phyloP scores from a whole-genome alignment of 345 rosid genomes.

The Ceriops decandra region DNA sequence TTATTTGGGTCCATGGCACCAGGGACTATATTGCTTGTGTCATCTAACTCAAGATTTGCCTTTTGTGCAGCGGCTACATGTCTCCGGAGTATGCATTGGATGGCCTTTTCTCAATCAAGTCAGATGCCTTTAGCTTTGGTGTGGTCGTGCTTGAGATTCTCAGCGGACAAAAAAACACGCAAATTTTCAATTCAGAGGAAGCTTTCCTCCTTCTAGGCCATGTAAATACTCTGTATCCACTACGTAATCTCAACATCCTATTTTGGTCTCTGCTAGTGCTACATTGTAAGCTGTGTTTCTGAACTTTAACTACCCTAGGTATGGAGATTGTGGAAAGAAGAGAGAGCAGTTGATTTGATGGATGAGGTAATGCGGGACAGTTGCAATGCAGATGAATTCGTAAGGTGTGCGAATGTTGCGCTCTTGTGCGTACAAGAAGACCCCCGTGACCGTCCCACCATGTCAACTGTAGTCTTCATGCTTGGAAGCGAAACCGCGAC shows the following conservation, averaged over 20 bases:
- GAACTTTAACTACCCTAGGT: background rate
- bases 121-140: conserved; percentile 36
- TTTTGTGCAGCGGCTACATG: conserved; percentile 29
- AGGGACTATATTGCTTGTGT: no score
- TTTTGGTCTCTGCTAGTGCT: no score
- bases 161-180: conserved; percentile 25
- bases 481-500: conserved; percentile 20
- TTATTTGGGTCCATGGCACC: no score
- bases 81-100: conserved; percentile 28
- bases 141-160: conserved; percentile 31
- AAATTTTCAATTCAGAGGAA: conserved; percentile 9
- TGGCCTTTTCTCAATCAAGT: conserved; percentile 27
- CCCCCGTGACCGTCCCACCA: conserved; percentile 28
- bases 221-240: conserved; percentile 6
- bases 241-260: background rate
- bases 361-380: conserved; percentile 7
- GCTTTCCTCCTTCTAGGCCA: conserved; percentile 19
- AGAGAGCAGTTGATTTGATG: conserved; percentile 14
- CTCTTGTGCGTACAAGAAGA: conserved; percentile 38
- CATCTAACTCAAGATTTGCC: background rate
- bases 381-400: conserved; percentile 9
- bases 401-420: conserved; percentile 25
- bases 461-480: conserved; percentile 25
- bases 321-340: conserved; percentile 25
- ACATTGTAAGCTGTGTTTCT: background rate